Base-by-base conservation (phyloP, 2,329 filamentous ascomycete species). In the Nothopassalora personata region DNA sequence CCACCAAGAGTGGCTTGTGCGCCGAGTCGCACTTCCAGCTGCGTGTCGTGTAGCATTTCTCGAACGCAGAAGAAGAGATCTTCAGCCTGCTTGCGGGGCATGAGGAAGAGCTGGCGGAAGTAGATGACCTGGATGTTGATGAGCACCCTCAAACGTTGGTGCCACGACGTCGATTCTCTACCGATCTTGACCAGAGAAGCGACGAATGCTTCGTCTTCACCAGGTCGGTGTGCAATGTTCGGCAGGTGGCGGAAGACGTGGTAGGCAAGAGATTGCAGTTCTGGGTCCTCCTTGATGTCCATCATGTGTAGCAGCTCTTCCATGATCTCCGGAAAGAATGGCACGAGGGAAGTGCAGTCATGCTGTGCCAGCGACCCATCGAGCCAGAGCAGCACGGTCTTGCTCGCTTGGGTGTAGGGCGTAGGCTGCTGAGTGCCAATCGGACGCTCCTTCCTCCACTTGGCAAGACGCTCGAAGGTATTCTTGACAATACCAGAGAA, bases 51-150 rank as follows among this genome's bases (percentile, higher is more conserved):
- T 6, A 99, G 83, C 95, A 99, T 99, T 66, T 88, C 89, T 45
- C 92, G 91, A n/a, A 99, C 92, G 57, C 92, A 95, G 48, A 88
- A 86, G 71, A 97, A 96, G 15, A 99, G 83, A 34, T 85, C 83
- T 67, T 90, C 83, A 56, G 94, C 89, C 72, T 96, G 88, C 7
- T 82, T 77, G 6, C 83, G 79, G 33, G 86, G 83, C 66, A 95
- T 89, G 30, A 97, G 79, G 80, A 99, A 99, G 39, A 99, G 83
- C 28, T 93, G 89, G 53, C 94, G 88, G 84, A 97, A 99, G 79
- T 97, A 99, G 67, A 99, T 88, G 64, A 97, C 93, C 71, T 99
- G 95, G 81, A 99, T 97, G 76, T 97, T 97, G 76, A 99, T 92
- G 66, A 99, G 84, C 47, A 96, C 91, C 28, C 95, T 86, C 43